Base-by-base conservation (phyloP, 257 asterid genomes). In the Jacaranda copaia region DNA sequence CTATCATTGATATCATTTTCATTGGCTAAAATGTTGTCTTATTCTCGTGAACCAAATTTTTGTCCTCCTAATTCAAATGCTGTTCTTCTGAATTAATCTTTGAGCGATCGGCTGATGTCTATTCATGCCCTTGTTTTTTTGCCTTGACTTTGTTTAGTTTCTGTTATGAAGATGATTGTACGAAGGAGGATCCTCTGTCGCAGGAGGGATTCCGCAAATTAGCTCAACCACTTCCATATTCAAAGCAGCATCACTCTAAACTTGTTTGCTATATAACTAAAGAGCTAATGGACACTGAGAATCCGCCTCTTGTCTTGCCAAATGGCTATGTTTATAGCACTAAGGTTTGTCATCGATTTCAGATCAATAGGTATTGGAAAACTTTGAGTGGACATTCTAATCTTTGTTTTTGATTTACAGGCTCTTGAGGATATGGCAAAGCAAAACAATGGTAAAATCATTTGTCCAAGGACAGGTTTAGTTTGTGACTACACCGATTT, bases 271-370 rank as follows among this genome's bases (percentile, higher is more conserved):
- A 88, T 84, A 92, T 96, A 48, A 93, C 91, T 67, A 96, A 93
- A 85, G 97, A 89, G 76, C 84, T 92, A 40, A 93, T 96, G 99
- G 98, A 96, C 80, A 88, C 97, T 15, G 98, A 96, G 89, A 96
- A 96, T 55, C 99, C 98, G 0, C 99, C 99, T 38, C 93, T 96
- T 6, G 99, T 93, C 76, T 82, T 96, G 82, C 99, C 99, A 6
- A 96, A 96, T 70, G 99, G 98, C 85, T 85, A 92, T 59, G 98
- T 96, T 80, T 96, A 96, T 81, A 96, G 99, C 93, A 93, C 97
- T 20, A 93, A 92, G 98, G 99, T 96, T 46, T 68, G 85, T 61
- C 38, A 49, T 64, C 55, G 4, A 36, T 74, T 75, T 70, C 73
- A 15, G 39, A 46, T 59, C 8, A 11, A 43, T 15, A 16, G 5